These are phyloP conservation scores for Collybia sordida DNA, from an alignment of 768 basidiomycete species.

Conservation along the genomic window DNA sequence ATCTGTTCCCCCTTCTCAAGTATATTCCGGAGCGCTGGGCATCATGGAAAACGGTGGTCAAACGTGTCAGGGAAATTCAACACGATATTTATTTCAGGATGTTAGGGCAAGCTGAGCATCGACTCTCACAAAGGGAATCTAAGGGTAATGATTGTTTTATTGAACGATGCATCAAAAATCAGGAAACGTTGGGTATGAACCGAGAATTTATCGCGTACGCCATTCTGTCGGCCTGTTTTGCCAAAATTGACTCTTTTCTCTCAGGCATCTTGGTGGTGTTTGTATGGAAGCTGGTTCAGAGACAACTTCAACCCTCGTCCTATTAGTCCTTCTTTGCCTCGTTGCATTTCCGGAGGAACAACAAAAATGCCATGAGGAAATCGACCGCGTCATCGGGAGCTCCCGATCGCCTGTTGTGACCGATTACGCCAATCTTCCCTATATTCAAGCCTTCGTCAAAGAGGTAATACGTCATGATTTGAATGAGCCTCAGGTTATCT, in stretches of 20 bases:
- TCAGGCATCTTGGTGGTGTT: slow-evolving; percentile 25
- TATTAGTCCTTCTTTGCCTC: slow-evolving; percentile 18
- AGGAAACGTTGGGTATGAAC: slow-evolving; percentile 8
- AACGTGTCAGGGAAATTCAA: slow-evolving; percentile 2
- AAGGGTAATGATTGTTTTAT: slow-evolving; percentile 20
- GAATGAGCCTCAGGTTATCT: slow-evolving; percentile 7
- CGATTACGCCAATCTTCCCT: slow-evolving; percentile 1
- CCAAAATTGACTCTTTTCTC: background rate
- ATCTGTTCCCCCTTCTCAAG: slow-evolving; percentile 2
- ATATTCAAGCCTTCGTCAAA: slow-evolving; percentile 13
- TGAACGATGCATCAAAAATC: slow-evolving; percentile 16
- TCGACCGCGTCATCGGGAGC: background rate
- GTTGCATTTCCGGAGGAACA: slow-evolving; percentile 23
- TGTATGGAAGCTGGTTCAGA: slow-evolving; percentile 26
- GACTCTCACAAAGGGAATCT: slow-evolving; percentile 11
- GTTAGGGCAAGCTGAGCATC: slow-evolving; percentile 4
- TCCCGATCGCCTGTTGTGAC: background rate
- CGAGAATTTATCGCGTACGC: background rate
- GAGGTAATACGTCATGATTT: slow-evolving; percentile 10
- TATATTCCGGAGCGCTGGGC: slow-evolving; percentile 16
- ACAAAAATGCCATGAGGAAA: slow-evolving; percentile 2
- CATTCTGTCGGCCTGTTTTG: background rate
- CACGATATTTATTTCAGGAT: slow-evolving; percentile 2
- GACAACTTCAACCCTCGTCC: slow-evolving; percentile 21
- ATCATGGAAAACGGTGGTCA: slow-evolving; percentile 11